Base-by-base conservation (phyloP, 2,329 filamentous ascomycete genomes). In the Colletotrichum lentis region DNA sequence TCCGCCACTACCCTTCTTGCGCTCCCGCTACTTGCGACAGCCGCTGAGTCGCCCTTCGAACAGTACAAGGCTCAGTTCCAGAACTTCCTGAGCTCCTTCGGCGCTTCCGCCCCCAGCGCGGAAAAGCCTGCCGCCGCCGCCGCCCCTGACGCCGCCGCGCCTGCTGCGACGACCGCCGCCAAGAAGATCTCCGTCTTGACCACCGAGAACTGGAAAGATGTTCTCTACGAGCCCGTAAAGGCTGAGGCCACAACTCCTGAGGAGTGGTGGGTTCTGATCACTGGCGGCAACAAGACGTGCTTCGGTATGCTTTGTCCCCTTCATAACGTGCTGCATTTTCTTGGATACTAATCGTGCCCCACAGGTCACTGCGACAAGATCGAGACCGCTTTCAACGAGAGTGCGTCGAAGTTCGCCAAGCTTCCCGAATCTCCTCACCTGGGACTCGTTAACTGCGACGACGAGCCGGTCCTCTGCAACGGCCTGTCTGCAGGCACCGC, bases 251-350 rank as follows among this genome's bases (percentile, higher is more conserved):
- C 85, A 10, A 84, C 80, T 8, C 90, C 91, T 5, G 90, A 91
- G 79, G 90, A 93, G 79, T 94, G 90, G 90, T 89, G 91, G 83
- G 82, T 95, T 69, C 84, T 91, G 72, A 80, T 93, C 72, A 91
- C 89, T 11, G 92, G 92, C 64, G 84, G 90, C 73, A 94, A 94
- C 83, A 90, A 89, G 81, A 93, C 91, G 39, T 95, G 92, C 81
- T 90, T 85, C 76, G 85, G 86, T 88, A 80, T 66, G 83, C 73
- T 69, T 50, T 24, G 52, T 46, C 31, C 27, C 24, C 53, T 55
- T 49, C 24, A 24, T 20, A 65, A 31, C 18, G 64, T 77, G 62
- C 65, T 62, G 41, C 20, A 31, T n/a, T 31, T 27, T 53, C 37
- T 47, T 46, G 41, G 62, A 27, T 71, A 75, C 69, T 64, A 61